phyloP scores from a whole-genome alignment of 208 protist genomes.

The Leishmania aethiopica region DNA sequence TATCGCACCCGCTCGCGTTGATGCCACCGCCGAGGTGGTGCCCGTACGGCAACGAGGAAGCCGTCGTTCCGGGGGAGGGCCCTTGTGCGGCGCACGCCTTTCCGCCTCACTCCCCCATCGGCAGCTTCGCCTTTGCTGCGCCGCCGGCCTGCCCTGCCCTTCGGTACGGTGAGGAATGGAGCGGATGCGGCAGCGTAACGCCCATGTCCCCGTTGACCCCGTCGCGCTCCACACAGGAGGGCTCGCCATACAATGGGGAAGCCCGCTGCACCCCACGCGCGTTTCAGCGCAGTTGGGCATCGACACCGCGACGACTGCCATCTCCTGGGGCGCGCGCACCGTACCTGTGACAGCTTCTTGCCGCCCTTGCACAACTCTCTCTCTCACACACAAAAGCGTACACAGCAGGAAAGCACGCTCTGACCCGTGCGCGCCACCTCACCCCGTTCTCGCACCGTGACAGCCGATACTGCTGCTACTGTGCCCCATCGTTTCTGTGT shows the following conservation, averaged over 20 bases:
- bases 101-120: neutral
- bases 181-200: neutral
- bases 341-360: neutral
- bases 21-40: neutral
- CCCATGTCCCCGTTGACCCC: constrained; percentile 12
- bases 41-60: neutral
- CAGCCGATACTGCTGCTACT: neutral
- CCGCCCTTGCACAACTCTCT: constrained; percentile 1
- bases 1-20: neutral
- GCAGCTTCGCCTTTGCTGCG: neutral
- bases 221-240: neutral
- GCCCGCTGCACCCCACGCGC: neutral
- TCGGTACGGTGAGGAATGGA: neutral
- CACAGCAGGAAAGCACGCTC: neutral
- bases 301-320: neutral
- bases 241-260: neutral
- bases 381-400: neutral
- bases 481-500: constrained; percentile 3
- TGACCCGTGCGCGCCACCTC: neutral
- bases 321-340: neutral
- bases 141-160: neutral
- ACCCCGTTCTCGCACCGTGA: neutral
- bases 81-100: neutral
- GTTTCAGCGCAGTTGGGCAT: neutral
- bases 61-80: neutral